phyloP scores from a whole-genome alignment of 768 basidiomycete genomes.

The Lepiota brunneoincarnata region DNA sequence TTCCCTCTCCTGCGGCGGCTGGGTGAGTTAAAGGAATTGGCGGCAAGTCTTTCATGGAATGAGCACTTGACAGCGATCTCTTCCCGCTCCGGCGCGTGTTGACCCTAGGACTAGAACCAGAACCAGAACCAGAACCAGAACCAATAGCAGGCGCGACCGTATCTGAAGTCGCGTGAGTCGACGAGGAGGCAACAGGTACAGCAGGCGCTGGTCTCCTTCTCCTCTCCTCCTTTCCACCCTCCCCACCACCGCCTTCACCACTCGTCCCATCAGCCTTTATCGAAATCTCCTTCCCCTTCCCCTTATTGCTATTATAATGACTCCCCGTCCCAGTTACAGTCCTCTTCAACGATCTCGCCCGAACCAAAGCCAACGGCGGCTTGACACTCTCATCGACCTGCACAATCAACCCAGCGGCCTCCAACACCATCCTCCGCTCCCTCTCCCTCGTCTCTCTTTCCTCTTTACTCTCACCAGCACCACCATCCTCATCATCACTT shows the following conservation, averaged over 20 bases:
- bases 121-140: too few species aligned
- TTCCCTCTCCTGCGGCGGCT: too few species aligned
- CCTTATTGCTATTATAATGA: background rate
- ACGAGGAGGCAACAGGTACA: background rate
- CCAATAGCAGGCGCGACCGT: too few species aligned
- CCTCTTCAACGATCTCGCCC: constrained; percentile 22
- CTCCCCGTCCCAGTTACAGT: background rate
- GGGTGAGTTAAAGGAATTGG: background rate
- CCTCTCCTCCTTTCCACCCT: constrained; percentile 6
- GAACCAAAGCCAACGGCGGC: constrained; percentile 41
- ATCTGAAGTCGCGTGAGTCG: background rate
- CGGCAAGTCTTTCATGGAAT: constrained; percentile 3
- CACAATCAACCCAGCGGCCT: constrained; percentile 84
- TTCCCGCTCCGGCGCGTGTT: background rate
- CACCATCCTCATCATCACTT: constrained; percentile 35
- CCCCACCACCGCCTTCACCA: background rate
- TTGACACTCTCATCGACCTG: constrained; percentile 51
- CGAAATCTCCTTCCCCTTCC: background rate
- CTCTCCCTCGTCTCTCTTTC: constrained; percentile 62
- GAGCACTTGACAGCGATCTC: background rate
- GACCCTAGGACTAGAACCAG: background rate
- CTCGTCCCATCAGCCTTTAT: background rate
- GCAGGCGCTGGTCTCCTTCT: constrained; percentile 14
- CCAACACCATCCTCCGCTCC: constrained; percentile 80
- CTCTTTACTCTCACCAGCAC: constrained; percentile 41